Evolutionary conservation across 2,329 filamentous ascomycete genomes (phyloP).

Genomic region (Xylariaceae sp.): DNA sequence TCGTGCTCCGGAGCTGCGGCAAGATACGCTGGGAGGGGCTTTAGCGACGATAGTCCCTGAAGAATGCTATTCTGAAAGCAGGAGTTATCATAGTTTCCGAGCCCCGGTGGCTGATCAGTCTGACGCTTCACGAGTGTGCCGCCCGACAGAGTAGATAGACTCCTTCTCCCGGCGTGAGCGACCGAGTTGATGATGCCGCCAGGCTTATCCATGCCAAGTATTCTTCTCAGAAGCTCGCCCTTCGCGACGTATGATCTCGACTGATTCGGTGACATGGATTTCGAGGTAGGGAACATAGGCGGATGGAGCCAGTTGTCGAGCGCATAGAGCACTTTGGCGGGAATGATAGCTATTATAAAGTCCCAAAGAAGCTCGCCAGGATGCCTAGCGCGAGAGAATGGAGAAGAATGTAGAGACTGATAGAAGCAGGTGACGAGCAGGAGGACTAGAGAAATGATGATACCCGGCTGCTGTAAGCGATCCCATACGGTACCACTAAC

Average conservation of each 20-base stretch:
- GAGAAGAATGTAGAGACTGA: slow-evolving; percentile 37
- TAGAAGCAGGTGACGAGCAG: slow-evolving; percentile 41
- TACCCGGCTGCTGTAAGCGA: slow-evolving; percentile 40
- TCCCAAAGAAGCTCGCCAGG: slow-evolving; percentile 60
- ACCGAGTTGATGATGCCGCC: slow-evolving; percentile 59
- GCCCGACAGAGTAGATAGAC: slow-evolving; percentile 56
- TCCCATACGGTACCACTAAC: slow-evolving; percentile 34
- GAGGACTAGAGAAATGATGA: slow-evolving; percentile 40
- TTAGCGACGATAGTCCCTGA: slow-evolving; percentile 78
- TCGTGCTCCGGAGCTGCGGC: slow-evolving; percentile 42
- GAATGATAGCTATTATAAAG: slow-evolving; percentile 58
- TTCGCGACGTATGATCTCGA: slow-evolving; percentile 59
- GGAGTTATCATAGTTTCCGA: slow-evolving; percentile 92
- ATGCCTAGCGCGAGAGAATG: slow-evolving; percentile 39
- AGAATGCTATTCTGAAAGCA: slow-evolving; percentile 98
- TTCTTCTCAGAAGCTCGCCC: slow-evolving; percentile 64
- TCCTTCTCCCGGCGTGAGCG: slow-evolving; percentile 60
- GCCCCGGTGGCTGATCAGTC: slow-evolving; percentile 60
- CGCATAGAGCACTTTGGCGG: slow-evolving; percentile 58
- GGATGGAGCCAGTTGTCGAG: slow-evolving; percentile 59
- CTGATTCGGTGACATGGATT: slow-evolving; percentile 38
- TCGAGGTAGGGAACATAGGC: slow-evolving; percentile 45
- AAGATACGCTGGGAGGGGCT: slow-evolving; percentile 70
- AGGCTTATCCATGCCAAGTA: slow-evolving; percentile 61
- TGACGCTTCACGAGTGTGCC: slow-evolving; percentile 45